Percentiles rank a stretch among this genome's conserved stretches.
Conservation (phyloP, 345 rosid species). For the Streptanthus diversifolius region DNA sequence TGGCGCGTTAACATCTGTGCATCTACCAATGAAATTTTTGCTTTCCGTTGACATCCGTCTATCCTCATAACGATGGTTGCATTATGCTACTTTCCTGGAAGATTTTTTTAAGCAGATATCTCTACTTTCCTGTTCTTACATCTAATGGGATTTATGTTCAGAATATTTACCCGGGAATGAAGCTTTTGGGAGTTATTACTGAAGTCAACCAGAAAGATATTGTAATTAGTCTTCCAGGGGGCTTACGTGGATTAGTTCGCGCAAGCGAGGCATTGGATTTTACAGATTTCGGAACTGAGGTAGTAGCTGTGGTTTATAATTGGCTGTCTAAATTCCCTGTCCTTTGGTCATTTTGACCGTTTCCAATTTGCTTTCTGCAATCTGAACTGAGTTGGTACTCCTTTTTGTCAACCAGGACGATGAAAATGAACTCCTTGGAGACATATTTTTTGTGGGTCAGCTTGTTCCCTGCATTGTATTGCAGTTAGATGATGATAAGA, state of each 20-base stretch:
- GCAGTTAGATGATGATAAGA: constrained; percentile 76
- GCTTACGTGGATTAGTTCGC: constrained; percentile 89
- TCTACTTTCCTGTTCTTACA: constrained; percentile 12
- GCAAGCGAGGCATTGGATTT: constrained; percentile 71
- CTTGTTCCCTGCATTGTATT: constrained; percentile 85
- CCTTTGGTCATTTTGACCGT: neutral
- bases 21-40: neutral
- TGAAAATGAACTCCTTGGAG: constrained; percentile 51
- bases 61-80: neutral
- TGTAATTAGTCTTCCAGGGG: constrained; percentile 84
- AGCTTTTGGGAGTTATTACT: constrained; percentile 86
- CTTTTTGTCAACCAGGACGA: constrained; percentile 44
- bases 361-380: neutral
- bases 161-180: constrained; percentile 95
- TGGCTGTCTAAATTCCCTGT: constrained; percentile 1
- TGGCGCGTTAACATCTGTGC: neutral
- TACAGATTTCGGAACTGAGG: constrained; percentile 55
- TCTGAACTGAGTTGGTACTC: constrained; percentile 9
- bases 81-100: constrained; percentile 5
- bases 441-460: constrained; percentile 61
- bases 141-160: constrained; percentile 27
- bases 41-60: constrained; percentile 5
- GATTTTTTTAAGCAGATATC: constrained; percentile 2
- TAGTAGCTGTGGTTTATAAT: constrained; percentile 19
- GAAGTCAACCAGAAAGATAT: constrained; percentile 96